These are phyloP conservation scores for Candida sp. DNA, from an alignment of 1,139 yeast genomes.

Conservation along the genomic window DNA sequence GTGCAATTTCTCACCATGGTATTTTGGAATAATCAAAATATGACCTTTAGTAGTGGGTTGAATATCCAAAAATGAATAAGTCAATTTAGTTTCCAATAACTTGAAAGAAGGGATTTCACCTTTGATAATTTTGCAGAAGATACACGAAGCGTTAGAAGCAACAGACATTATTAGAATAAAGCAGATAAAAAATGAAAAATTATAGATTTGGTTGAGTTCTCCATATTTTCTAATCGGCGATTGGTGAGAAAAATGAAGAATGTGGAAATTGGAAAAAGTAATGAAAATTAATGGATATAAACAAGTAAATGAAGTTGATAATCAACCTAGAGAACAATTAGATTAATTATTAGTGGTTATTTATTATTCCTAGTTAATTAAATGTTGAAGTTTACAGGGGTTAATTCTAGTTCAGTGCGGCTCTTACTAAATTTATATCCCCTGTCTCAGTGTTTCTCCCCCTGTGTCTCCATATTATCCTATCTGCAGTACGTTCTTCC, in stretches of 20 bases:
- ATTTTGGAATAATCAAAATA: constrained; percentile 83
- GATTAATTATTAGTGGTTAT: too few relatives aligned
- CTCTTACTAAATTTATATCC: not conserved
- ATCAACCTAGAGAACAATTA: too few relatives aligned
- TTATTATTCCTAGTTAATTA: too few relatives aligned
- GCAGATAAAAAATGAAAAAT: not conserved
- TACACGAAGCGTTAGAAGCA: constrained; percentile 45
- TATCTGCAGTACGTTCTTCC: not conserved
- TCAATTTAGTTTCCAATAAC: constrained; percentile 73
- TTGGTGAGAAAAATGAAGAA: not conserved
- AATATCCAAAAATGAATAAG: constrained; percentile 86
- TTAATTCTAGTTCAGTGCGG: not conserved
- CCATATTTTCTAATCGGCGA: not conserved
- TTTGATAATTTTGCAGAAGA: constrained; percentile 89
- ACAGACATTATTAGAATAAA: not conserved
- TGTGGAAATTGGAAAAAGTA: too few relatives aligned
- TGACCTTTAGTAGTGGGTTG: constrained; percentile 91
- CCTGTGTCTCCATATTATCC: too few relatives aligned
- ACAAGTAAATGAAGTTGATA: too few relatives aligned
- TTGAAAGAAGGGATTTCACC: constrained; percentile 94
- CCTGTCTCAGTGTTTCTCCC: too few relatives aligned
- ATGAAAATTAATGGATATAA: too few relatives aligned
- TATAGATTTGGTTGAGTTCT: not conserved
- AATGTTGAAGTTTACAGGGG: too few relatives aligned
- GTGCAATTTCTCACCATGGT: constrained; percentile 90